A percentile compares a stretch with the other conserved stretches of the same genome.
Conservation (phyloP, 2,329 filamentous ascomycete species). For the Plenodomus tracheiphilus region DNA sequence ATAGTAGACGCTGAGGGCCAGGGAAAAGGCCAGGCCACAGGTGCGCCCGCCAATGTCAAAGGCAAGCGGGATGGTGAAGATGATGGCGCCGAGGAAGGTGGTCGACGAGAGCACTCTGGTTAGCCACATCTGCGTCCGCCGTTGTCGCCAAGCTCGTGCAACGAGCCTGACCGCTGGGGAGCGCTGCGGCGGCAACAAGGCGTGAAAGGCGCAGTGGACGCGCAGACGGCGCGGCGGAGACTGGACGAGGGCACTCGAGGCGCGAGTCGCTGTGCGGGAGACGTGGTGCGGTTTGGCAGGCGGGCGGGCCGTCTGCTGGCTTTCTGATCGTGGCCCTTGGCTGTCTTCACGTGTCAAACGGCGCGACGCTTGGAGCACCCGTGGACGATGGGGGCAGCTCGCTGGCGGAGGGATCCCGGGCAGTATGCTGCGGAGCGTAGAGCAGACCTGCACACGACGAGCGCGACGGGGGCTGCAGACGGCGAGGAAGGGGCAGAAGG, state of each 20-base stretch:
- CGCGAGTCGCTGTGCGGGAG: conserved; percentile 9
- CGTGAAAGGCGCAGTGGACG: conserved; percentile 28
- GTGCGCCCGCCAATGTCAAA: conserved; percentile 97
- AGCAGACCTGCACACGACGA: not conserved
- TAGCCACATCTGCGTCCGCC: conserved; percentile 73
- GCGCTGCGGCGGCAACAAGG: conserved; percentile 19
- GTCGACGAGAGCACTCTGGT: conserved; percentile 78
- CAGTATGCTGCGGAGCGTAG: not conserved
- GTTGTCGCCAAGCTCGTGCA: conserved; percentile 52
- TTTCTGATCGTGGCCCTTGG: conserved; percentile 26
- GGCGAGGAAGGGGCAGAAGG: not conserved
- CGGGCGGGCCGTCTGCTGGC: conserved; percentile 18
- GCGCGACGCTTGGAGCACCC: conserved; percentile 9
- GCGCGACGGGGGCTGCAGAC: not conserved
- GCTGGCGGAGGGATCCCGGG: not conserved
- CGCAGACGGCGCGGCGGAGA: conserved; percentile 33
- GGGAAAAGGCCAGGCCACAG: conserved; percentile 90
- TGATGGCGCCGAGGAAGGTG: conserved; percentile 86
- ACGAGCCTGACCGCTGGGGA: conserved; percentile 44
- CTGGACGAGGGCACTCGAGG: conserved; percentile 17
- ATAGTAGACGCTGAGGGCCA: conserved; percentile 88
- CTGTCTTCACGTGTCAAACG: conserved; percentile 42
- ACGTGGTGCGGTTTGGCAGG: conserved; percentile 18
- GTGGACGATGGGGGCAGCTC: conserved; percentile 1
- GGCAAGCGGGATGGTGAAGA: conserved; percentile 93